Evolutionary conservation across 257 asterid genomes (phyloP), one percentile per base, ranked within the genome.

Genomic region (Capsicum pubescens): DNA sequence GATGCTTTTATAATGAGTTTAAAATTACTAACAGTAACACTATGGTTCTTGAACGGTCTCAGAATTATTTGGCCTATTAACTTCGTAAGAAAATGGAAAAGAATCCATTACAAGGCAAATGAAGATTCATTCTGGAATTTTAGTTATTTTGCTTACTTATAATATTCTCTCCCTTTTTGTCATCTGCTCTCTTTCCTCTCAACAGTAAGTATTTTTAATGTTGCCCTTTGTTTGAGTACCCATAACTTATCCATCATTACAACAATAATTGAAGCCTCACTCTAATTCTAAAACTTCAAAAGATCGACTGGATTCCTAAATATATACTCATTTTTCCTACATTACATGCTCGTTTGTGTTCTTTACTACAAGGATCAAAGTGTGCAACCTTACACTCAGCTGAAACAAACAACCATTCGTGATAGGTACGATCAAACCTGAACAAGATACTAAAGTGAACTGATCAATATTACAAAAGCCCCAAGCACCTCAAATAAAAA

Each of bases 241-340:
- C 79, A 44, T 71, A 71, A 7, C 57, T 44, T 44, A 71, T 44
- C 35, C 58, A 44, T 71, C 36, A 44, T 17, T 44, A 71, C 17
- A n/a, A 57, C 10, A 44, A 44, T 71, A 71, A 71, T 26, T n/a
- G 58, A 44, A 44, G 21, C 58, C 36, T 44, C 79, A 71, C 57
- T 9, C 55, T 69, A 8, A 39, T 44, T 44, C 79, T 42, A 16
- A 44, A n/a, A 71, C 58, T 9, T 71, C 16, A 71, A 71, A 70
- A n/a, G 36, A 71, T 44, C 58, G 9, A n/a, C 57, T 26, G 81
- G 8, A 13, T 21, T 52, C 15, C 48, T 5, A 21, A 52, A 26
- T 21, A 76, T 52, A 76, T 52, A 52, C 63, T 76, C 81, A 52
- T 52, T 76, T 50, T 52, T 50, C 80, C 63, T 21, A 76, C 63